These are phyloP conservation scores for Agapanthus africanus DNA, from an alignment of 106 monocot species.

Conservation along the genomic window DNA sequence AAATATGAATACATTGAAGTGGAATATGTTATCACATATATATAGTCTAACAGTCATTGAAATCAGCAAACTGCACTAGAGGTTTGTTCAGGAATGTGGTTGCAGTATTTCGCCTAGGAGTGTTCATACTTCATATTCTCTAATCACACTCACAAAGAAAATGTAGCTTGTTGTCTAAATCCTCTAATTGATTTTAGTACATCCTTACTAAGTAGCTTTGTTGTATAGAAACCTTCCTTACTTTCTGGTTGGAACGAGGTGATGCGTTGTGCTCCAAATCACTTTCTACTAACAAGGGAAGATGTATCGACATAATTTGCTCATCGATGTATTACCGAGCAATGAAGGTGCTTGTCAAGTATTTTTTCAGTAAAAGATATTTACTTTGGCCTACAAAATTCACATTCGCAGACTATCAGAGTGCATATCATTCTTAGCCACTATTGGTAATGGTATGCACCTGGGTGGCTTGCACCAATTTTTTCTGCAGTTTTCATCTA, in stretches of 20 bases:
- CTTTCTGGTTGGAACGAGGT: not conserved
- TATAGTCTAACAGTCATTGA: not conserved
- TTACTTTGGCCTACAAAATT: not conserved
- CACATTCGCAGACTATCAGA: not conserved
- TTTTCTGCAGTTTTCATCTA: not conserved
- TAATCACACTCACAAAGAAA: no score
- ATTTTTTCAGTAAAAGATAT: not conserved
- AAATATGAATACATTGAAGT: not conserved
- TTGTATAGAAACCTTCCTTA: not conserved
- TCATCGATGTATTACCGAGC: not conserved
- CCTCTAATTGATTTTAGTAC: no score
- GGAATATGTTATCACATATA: not conserved
- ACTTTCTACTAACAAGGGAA: not conserved
- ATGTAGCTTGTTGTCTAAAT: no score
- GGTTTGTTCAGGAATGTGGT: not conserved
- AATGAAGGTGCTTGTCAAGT: not conserved
- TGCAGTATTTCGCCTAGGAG: not conserved
- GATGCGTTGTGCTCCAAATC: not conserved
- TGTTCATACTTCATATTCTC: no score
- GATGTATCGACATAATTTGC: not conserved
- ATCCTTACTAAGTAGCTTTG: no score
- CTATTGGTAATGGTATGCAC: not conserved
- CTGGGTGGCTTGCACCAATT: not conserved
- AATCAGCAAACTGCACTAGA: not conserved
- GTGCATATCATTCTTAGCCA: not conserved